Evolutionary conservation across 2,329 filamentous ascomycete genomes (phyloP), one percentile per base, ranked within the genome.

Genomic region (Chaetomium strumarium): DNA sequence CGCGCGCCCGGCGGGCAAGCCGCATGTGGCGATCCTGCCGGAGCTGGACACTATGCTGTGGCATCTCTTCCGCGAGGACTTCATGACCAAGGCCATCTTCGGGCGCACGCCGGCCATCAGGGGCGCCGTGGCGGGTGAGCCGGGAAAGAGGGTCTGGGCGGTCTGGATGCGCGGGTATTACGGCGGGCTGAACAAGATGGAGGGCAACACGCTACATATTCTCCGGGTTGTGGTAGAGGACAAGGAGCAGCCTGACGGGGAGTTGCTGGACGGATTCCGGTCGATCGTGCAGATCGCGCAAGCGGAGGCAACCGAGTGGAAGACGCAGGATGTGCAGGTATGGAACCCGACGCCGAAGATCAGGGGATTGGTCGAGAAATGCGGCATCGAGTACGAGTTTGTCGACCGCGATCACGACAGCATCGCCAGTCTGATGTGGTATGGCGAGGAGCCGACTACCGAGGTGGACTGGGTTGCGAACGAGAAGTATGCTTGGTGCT

Each of bases 51-150:
- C 83, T 7, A 77, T 90, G 59, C 70, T 77, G 55, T 95, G 89
- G 89, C 85, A 92, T 67, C 81, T 89, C 66, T 81, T 84, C 53
- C 82, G 92, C 45, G 90, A 96, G 69, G 83, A 90, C 46, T 93
- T 87, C 67, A 84, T 92, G 63, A 80, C 79, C 5, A 75, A 77
- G 50, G 77, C 81, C 56, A 73, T 91, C 6, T 79, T 85, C 58
- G 73, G 77, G 2, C 65, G 63, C 36, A 69, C 66, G 0, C 85
- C 88, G 0, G 64, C 72, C 1, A 72, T 87, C 50, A 85, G 86
- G 63, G 91, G 91, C 13, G 89, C 87, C 2, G 74, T 90, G 1
- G 81, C 84, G 40, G 71, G 71, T 7, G 66, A 71, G 31, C 60
- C 69, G 6, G 77, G 76, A 10, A 73, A 73, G 16, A 78, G 83